Percentiles rank a stretch among this genome's conserved stretches.
phyloP scores from a whole-genome alignment of 2,329 filamentous ascomycete genomes.

The Didymella keratinophila region DNA sequence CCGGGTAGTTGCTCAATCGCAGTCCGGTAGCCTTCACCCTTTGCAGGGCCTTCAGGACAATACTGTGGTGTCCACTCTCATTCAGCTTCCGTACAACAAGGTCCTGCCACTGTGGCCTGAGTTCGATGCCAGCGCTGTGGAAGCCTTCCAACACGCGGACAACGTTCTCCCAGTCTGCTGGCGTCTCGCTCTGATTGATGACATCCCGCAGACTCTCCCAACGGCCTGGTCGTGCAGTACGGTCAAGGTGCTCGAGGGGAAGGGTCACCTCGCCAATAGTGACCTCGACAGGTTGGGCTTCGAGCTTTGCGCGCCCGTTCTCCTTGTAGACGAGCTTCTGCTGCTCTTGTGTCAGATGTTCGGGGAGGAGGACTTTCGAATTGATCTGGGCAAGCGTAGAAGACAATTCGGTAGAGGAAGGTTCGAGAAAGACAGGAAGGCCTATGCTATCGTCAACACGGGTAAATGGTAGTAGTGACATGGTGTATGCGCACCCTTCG shows the following conservation, averaged over 20 bases:
- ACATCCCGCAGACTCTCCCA: slow-evolving; percentile 26
- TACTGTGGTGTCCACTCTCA: slow-evolving; percentile 32
- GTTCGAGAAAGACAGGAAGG: slow-evolving; percentile 53
- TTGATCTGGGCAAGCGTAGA: slow-evolving; percentile 52
- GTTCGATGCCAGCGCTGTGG: slow-evolving; percentile 33
- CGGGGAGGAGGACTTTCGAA: slow-evolving; percentile 55
- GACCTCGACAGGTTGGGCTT: slow-evolving; percentile 53
- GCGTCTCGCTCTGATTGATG: slow-evolving; percentile 30
- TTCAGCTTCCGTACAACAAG: slow-evolving; percentile 33
- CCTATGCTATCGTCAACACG: slow-evolving; percentile 32
- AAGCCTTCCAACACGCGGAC: slow-evolving; percentile 44
- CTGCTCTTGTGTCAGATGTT: slow-evolving; percentile 53
- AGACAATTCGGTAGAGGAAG: slow-evolving; percentile 53
- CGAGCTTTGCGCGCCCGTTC: slow-evolving; percentile 52
- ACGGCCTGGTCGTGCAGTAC: slow-evolving; percentile 28
- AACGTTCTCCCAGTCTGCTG: slow-evolving; percentile 48
- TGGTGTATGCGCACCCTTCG: slow-evolving; percentile 32
- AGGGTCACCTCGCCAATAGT: slow-evolving; percentile 51
- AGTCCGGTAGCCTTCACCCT: slow-evolving; percentile 37
- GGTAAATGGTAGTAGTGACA: not conserved
- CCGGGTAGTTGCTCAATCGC: slow-evolving; percentile 25
- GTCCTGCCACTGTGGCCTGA: slow-evolving; percentile 25
- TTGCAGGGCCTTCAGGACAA: slow-evolving; percentile 44
- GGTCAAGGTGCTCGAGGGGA: slow-evolving; percentile 44
- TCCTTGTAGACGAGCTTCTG: slow-evolving; percentile 53